Percentiles rank a stretch among this genome's conserved stretches.
These are phyloP conservation scores for Epichloe brachyelytri DNA, from an alignment of 2,329 filamentous ascomycete species.

Conservation along the genomic window DNA sequence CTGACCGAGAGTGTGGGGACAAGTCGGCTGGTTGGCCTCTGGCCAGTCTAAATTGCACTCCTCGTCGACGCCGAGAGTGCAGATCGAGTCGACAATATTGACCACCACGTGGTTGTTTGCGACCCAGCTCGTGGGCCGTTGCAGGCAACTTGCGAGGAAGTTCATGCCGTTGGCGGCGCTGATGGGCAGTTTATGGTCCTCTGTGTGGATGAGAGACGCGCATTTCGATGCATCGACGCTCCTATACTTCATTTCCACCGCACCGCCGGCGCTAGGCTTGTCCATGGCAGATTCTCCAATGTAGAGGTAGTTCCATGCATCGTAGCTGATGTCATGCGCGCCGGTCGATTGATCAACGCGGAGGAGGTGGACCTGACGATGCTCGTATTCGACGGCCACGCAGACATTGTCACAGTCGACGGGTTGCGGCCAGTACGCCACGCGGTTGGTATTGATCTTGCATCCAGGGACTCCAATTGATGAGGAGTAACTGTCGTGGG, in stretches of 20 bases:
- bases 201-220: conserved; percentile 32
- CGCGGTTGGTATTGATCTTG: conserved; percentile 46
- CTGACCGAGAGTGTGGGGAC: conserved; percentile 28
- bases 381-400: conserved; percentile 35
- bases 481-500: conserved; percentile 46
- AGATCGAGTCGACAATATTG: conserved; percentile 38
- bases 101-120: conserved; percentile 33
- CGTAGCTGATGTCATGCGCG: conserved; percentile 46
- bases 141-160: conserved; percentile 33
- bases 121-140: conserved; percentile 30
- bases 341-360: conserved; percentile 44
- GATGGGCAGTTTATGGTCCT: conserved; percentile 25
- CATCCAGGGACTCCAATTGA: conserved; percentile 48
- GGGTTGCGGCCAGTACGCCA: conserved; percentile 46
- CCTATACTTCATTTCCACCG: conserved; percentile 33
- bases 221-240: conserved; percentile 33
- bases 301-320: conserved; percentile 48
- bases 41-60: conserved; percentile 31
- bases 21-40: conserved; percentile 30
- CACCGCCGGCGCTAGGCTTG: conserved; percentile 33
- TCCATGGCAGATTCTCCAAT: conserved; percentile 33
- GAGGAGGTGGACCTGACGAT: conserved; percentile 42
- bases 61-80: conserved; percentile 33
- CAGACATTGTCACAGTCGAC: conserved; percentile 44
- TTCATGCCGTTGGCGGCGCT: conserved; percentile 41